These are phyloP conservation scores for Syncephalastrum contaminatum DNA, from an alignment of 371 early-diverging fungal species.

Conservation along the genomic window DNA sequence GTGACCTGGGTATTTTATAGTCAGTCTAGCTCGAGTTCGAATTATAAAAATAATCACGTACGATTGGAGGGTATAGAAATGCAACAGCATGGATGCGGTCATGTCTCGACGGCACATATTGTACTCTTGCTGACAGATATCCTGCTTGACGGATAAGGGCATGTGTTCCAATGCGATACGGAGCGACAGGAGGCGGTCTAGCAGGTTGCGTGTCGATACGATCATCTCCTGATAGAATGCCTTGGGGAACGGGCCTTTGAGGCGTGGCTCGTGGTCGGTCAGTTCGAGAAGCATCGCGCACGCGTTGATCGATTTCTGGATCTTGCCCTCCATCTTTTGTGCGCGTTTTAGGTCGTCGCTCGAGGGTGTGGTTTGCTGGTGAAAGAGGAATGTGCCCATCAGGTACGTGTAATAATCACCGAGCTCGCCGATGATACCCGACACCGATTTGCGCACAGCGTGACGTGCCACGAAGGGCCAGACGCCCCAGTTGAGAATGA, in stretches of 20 bases:
- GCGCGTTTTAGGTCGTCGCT: constrained; percentile 33
- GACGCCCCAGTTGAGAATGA: constrained; percentile 53
- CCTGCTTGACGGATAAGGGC: constrained; percentile 44
- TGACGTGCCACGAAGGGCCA: constrained; percentile 67
- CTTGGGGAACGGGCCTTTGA: constrained; percentile 60
- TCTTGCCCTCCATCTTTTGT: constrained; percentile 38
- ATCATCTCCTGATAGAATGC: constrained; percentile 57
- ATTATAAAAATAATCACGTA: not conserved
- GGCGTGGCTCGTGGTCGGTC: constrained; percentile 57
- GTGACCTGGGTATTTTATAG: constrained; percentile 17
- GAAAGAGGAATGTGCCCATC: constrained; percentile 41
- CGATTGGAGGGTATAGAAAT: constrained; percentile 50
- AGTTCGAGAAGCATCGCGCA: constrained; percentile 48
- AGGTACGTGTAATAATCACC: constrained; percentile 47
- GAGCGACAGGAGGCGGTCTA: constrained; percentile 57
- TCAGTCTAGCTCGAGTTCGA: not conserved
- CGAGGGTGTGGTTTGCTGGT: constrained; percentile 17
- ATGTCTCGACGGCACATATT: constrained; percentile 52
- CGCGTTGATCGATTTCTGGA: constrained; percentile 39
- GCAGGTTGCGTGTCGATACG: constrained; percentile 48
- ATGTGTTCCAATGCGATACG: constrained; percentile 50
- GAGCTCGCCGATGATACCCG: constrained; percentile 35
- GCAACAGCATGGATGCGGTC: constrained; percentile 46
- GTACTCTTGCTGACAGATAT: constrained; percentile 33
- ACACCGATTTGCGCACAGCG: constrained; percentile 51